Percentiles rank a stretch among this genome's conserved stretches.
Conservation (phyloP, 208 protist species). For the Herpetomonas samuelpessoai region DNA sequence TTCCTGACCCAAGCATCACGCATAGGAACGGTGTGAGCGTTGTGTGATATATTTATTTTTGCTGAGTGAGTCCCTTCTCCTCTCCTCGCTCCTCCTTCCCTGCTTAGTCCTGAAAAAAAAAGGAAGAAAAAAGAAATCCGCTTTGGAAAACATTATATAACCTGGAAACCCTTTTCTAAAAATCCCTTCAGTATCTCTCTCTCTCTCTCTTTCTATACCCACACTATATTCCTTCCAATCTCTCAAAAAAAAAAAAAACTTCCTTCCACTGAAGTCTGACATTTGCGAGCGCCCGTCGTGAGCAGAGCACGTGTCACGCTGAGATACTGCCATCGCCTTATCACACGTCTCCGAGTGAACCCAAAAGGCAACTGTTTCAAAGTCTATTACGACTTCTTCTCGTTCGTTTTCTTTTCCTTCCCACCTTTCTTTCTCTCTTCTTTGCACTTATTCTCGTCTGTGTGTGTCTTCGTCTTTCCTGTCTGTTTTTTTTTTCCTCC, state of each 20-base stretch:
- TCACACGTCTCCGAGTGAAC: too few relatives aligned
- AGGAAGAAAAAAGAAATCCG: too few relatives aligned
- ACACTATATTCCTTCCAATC: not conserved
- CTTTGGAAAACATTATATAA: too few relatives aligned
- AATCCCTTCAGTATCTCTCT: too few relatives aligned
- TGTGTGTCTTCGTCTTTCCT: not conserved
- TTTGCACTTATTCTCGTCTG: not conserved
- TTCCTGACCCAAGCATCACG: too few relatives aligned
- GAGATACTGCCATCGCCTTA: not conserved
- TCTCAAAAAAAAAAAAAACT: not conserved
- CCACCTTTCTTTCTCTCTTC: constrained; percentile 5
- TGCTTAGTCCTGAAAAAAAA: too few relatives aligned
- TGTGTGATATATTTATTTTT: not conserved
- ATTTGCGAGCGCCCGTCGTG: not conserved
- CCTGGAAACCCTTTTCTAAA: too few relatives aligned
- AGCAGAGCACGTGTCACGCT: not conserved
- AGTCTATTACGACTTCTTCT: too few relatives aligned
- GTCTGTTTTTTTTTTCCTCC: not conserved
- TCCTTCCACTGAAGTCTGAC: not conserved
- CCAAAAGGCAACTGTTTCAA: too few relatives aligned
- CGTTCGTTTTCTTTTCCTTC: constrained; percentile 11
- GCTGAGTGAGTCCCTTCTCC: not conserved
- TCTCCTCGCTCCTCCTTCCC: not conserved
- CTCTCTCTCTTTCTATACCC: too few relatives aligned
- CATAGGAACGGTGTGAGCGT: not conserved